Evolutionary conservation across 768 basidiomycete species (phyloP).

Genomic region (Russula brevipes): DNA sequence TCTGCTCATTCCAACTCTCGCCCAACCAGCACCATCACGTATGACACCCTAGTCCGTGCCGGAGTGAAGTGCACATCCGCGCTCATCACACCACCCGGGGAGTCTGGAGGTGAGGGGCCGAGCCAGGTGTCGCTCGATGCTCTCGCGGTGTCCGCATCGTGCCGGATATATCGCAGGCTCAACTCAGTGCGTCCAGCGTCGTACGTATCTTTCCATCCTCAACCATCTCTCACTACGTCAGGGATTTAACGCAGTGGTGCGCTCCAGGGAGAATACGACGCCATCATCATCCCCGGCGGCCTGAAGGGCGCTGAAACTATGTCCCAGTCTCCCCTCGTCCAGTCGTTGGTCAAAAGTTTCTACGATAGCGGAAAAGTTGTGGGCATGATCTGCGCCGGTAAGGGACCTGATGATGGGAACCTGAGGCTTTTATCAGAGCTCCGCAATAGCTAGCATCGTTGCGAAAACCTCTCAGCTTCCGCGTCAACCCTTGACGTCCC

Average conservation of each 20-base stretch:
- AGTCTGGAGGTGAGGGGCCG: background rate
- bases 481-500: slow-evolving; percentile 67
- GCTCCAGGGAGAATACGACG: slow-evolving; percentile 57
- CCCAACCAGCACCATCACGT: slow-evolving; percentile 60
- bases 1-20: background rate
- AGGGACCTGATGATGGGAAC: slow-evolving; percentile 22
- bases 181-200: slow-evolving; percentile 2
- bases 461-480: slow-evolving; percentile 59
- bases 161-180: slow-evolving; percentile 12
- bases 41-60: slow-evolving; percentile 76
- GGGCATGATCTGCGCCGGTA: slow-evolving; percentile 85
- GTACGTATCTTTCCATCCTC: slow-evolving; percentile 2
- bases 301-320: slow-evolving; percentile 73
- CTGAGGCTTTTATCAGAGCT: background rate
- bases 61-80: slow-evolving; percentile 65
- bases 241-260: background rate
- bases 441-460: slow-evolving; percentile 34
- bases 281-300: slow-evolving; percentile 72
- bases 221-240: background rate
- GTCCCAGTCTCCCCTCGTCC: slow-evolving; percentile 52
- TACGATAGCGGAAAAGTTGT: slow-evolving; percentile 52
- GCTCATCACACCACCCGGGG: slow-evolving; percentile 38
- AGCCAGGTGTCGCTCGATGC: background rate
- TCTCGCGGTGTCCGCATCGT: slow-evolving; percentile 23
- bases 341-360: slow-evolving; percentile 56